Conservation (phyloP, 2,329 filamentous ascomycete species). For the Apiospora koreana region DNA sequence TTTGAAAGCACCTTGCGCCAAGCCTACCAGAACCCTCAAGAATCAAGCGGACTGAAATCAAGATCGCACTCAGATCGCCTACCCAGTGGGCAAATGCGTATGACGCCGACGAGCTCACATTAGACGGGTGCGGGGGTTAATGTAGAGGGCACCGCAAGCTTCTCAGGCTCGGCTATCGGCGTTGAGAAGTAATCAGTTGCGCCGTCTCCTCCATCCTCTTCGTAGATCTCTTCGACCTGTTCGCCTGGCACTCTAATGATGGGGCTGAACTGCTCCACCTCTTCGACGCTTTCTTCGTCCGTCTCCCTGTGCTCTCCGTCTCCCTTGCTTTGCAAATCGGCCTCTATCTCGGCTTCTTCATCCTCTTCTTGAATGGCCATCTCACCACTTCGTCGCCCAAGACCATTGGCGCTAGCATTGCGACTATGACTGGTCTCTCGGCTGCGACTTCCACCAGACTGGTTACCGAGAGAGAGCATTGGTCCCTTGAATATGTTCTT, state of each 20-base stretch:
- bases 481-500: slow-evolving; percentile 82
- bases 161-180: neutral
- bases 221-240: slow-evolving; percentile 31
- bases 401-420: slow-evolving; percentile 62
- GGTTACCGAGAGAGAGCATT: slow-evolving; percentile 55
- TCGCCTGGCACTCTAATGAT: slow-evolving; percentile 30
- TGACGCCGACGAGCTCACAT: neutral
- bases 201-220: slow-evolving; percentile 13
- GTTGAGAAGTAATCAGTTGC: neutral
- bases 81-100: neutral
- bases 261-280: slow-evolving; percentile 37
- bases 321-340: neutral
- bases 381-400: slow-evolving; percentile 71
- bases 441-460: slow-evolving; percentile 35
- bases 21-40: neutral
- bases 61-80: neutral
- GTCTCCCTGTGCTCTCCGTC: slow-evolving; percentile 3
- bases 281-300: slow-evolving; percentile 31
- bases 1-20: slow-evolving; percentile 6
- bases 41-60: neutral
- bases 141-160: neutral
- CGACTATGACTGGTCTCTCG: slow-evolving; percentile 44
- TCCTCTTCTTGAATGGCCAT: slow-evolving; percentile 72
- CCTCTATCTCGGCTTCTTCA: slow-evolving; percentile 46
- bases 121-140: neutral